Percentiles rank a stretch among this genome's conserved stretches.
phyloP scores from a whole-genome alignment of 2,329 filamentous ascomycete species.

The Aspergillus sp. region DNA sequence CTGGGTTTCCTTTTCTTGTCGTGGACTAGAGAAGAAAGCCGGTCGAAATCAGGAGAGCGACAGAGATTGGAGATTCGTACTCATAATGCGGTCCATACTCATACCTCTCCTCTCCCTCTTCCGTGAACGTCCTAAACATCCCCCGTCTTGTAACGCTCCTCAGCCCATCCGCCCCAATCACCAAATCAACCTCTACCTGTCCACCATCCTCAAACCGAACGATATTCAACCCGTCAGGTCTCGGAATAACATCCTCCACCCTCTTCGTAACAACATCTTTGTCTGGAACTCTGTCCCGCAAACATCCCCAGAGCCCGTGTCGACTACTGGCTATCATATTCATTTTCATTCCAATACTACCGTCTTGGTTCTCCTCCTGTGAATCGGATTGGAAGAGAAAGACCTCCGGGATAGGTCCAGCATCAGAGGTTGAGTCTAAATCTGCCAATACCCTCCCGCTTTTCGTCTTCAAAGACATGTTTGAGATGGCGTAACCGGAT shows the following conservation, averaged over 20 bases:
- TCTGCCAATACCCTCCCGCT: slow-evolving; percentile 34
- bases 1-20: no score
- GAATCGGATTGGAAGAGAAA: not conserved
- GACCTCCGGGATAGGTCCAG: not conserved
- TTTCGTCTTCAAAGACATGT: slow-evolving; percentile 35
- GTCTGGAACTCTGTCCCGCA: slow-evolving; percentile 37
- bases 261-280: slow-evolving; percentile 34
- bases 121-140: slow-evolving; percentile 30
- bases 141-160: slow-evolving; percentile 36
- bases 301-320: slow-evolving; percentile 38
- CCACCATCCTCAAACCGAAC: slow-evolving; percentile 36
- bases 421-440: slow-evolving; percentile 17
- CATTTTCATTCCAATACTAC: slow-evolving; percentile 18
- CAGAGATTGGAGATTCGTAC: slow-evolving; percentile 21
- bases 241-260: slow-evolving; percentile 28
- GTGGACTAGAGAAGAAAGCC: no score
- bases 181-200: slow-evolving; percentile 38
- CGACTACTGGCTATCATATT: slow-evolving; percentile 38
- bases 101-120: slow-evolving; percentile 24
- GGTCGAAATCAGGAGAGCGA: no score
- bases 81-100: slow-evolving; percentile 42
- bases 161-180: slow-evolving; percentile 46
- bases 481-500: slow-evolving; percentile 34
- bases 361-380: not conserved
- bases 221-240: slow-evolving; percentile 23